Evolutionary conservation across 768 basidiomycete species (phyloP).

Genomic region (Lentinus tigrinus): DNA sequence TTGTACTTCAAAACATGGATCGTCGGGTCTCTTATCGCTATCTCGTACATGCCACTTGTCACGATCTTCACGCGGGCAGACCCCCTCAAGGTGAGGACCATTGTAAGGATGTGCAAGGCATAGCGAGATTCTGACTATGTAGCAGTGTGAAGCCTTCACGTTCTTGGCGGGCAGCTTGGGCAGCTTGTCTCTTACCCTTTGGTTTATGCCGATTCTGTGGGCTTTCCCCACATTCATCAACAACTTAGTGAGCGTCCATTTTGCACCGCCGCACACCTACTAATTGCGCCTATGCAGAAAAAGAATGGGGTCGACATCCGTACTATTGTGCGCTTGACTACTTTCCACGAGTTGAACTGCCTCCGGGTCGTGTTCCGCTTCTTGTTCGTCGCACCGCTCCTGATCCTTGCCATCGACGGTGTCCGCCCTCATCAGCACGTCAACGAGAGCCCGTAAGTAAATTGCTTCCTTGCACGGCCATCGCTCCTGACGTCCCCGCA

Average conservation of each 20-base stretch:
- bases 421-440: constrained; percentile 57
- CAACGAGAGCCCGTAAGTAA: constrained; percentile 55
- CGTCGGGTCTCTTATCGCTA: constrained; percentile 56
- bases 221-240: constrained; percentile 65
- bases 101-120: background rate
- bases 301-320: constrained; percentile 58
- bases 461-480: background rate
- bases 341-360: constrained; percentile 77
- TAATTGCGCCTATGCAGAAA: constrained; percentile 39
- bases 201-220: constrained; percentile 73
- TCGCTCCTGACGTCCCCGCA: constrained; percentile 1
- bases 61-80: constrained; percentile 62
- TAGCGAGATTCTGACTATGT: background rate
- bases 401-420: constrained; percentile 71
- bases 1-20: constrained; percentile 75
- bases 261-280: background rate
- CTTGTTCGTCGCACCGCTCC: constrained; percentile 62
- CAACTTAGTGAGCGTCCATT: constrained; percentile 47
- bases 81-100: constrained; percentile 48
- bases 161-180: constrained; percentile 71
- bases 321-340: constrained; percentile 71
- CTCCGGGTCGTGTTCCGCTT: constrained; percentile 75
- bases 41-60: constrained; percentile 69
- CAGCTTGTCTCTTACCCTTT: constrained; percentile 67
- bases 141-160: constrained; percentile 68